phyloP scores from a whole-genome alignment of 208 protist species.

The Crithidia sp. region DNA sequence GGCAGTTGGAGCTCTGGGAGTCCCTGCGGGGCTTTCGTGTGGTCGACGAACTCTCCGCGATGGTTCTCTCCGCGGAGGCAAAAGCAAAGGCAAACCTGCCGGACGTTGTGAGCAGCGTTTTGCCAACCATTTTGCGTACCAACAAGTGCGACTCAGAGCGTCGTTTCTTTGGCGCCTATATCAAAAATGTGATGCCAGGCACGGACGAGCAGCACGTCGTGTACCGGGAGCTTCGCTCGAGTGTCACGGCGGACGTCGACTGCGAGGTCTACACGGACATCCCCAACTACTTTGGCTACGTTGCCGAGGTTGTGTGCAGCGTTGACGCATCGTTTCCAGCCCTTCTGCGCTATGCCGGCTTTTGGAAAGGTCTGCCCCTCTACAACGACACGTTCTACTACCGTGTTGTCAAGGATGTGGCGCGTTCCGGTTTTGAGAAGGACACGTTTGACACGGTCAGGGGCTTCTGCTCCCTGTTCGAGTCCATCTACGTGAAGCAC shows the following conservation, averaged over 20 bases:
- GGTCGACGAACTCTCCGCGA: slow-evolving; percentile 57
- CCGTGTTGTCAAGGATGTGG: slow-evolving; percentile 59
- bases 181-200: slow-evolving; percentile 19
- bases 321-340: slow-evolving; percentile 38
- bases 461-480: slow-evolving; percentile 71
- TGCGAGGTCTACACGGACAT: slow-evolving; percentile 77
- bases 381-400: slow-evolving; percentile 75
- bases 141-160: slow-evolving; percentile 68
- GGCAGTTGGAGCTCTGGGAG: slow-evolving; percentile 72
- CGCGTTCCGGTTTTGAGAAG: slow-evolving; percentile 52
- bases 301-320: slow-evolving; percentile 68
- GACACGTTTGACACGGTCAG: slow-evolving; percentile 53
- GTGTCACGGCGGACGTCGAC: slow-evolving; percentile 48
- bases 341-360: slow-evolving; percentile 21
- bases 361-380: slow-evolving; percentile 21
- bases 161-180: slow-evolving; percentile 62
- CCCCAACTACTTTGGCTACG: slow-evolving; percentile 81
- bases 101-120: slow-evolving; percentile 35
- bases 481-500: slow-evolving; percentile 68
- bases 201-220: slow-evolving; percentile 32
- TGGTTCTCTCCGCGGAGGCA: slow-evolving; percentile 53
- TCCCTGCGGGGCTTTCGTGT: slow-evolving; percentile 50
- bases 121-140: slow-evolving; percentile 48
- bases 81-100: slow-evolving; percentile 40
- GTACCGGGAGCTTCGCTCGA: slow-evolving; percentile 46